Conservation (phyloP, 495 filamentous ascomycete genomes). For the Penicillium subrubescens region DNA sequence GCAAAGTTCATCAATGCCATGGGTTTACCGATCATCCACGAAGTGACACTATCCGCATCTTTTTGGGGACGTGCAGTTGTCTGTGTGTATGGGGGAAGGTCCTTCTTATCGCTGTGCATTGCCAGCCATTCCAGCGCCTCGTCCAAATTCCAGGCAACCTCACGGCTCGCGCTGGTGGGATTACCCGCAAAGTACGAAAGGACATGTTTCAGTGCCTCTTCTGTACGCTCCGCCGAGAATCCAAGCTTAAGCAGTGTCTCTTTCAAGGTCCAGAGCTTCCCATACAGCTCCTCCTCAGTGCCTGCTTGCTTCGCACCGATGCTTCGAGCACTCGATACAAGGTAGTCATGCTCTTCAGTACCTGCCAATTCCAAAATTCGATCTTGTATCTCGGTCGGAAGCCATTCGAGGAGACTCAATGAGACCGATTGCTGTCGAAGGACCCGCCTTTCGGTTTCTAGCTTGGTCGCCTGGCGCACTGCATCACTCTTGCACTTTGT, state of each 20-base stretch:
- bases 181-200: conserved; percentile 58
- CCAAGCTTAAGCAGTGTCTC: conserved; percentile 66
- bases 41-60: conserved; percentile 39
- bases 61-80: conserved; percentile 34
- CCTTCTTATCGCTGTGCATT: conserved; percentile 63
- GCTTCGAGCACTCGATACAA: conserved; percentile 32
- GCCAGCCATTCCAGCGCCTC: conserved; percentile 88
- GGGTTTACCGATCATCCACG: conserved; percentile 50
- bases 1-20: conserved; percentile 19
- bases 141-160: conserved; percentile 79
- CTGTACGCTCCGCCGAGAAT: conserved; percentile 64
- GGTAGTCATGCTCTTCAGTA: conserved; percentile 42
- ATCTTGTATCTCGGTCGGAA: conserved; percentile 77
- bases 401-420: conserved; percentile 74
- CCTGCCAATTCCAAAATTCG: conserved; percentile 63
- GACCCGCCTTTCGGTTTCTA: conserved; percentile 77
- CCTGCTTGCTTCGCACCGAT: conserved; percentile 33
- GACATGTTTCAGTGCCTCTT: conserved; percentile 66
- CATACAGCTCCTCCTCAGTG: conserved; percentile 71
- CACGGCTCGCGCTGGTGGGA: conserved; percentile 54
- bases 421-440: conserved; percentile 71
- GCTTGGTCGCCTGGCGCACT: conserved; percentile 65
- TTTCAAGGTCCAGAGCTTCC: conserved; percentile 79
- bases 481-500: conserved; percentile 69
- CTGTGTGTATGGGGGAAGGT: conserved; percentile 71